Evolutionary conservation across 2,329 filamentous ascomycete species (phyloP), one percentile per base, ranked within the genome.

Genomic region (Pseudogymnoascus sp.): DNA sequence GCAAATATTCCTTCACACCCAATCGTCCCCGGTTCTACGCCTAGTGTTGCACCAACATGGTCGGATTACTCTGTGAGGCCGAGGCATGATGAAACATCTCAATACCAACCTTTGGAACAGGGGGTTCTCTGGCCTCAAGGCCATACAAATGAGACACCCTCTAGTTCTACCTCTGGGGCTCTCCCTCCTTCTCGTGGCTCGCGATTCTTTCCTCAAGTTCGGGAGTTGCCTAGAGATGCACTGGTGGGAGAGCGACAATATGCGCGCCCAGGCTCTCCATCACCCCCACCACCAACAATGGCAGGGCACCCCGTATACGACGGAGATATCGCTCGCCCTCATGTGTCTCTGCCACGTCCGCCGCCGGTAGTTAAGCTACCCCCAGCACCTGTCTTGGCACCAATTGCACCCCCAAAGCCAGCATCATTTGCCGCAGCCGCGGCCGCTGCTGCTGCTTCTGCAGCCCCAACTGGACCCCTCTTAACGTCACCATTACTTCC

Each of bases 361-460:
- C 80, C 86, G 59, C 89, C 90, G 30, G 81, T 90, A 23, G 92
- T 97, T 10, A 90, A 86, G 69, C 79, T 97, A 3, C 92, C 90
- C 2, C 90, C 89, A 6, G 70, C 75, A 21, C 74, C 76, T 15
- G 71, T 74, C 56, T 69, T 75, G 19, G 69, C 71, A 60, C 70
- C 75, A 48, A 74, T 75, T 35, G 66, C 73, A 57, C 76, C 75
- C 34, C 75, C 77, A 9, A 74, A 70, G 13, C 77, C 65, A 67
- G 72, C 57, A 68, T 79, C 73, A 67, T 79, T 72, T 71, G 73
- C 74, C 4, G 72, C 73, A 1, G 73, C 74, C 1, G 73, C 71
- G 13, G 69, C 73, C 30, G 66, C 71, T 10, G 69, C 70, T 57
- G 41, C 71, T 13, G 69, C 73, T 28, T 65, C 71, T 10, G 69